Percentiles rank a stretch among this genome's conserved stretches.
Conservation (phyloP, 2,329 filamentous ascomycete genomes). For the Penicillium sp. region DNA sequence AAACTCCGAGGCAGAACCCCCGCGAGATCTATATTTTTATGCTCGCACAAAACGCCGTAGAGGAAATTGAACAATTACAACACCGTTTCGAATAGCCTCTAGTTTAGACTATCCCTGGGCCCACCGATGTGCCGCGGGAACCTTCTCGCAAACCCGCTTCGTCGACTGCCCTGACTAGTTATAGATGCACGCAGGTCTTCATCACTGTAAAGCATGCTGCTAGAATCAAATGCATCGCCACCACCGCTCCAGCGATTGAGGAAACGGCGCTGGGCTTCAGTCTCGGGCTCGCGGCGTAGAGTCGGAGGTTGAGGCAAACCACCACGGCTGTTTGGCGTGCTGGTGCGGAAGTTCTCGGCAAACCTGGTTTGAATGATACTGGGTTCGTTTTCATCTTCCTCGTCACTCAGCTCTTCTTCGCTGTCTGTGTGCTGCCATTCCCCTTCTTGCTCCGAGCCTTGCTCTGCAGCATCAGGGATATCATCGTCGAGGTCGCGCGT, state of each 20-base stretch:
- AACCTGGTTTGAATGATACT: slow-evolving; percentile 29
- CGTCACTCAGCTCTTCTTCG: slow-evolving; percentile 59
- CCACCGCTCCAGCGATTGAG: slow-evolving; percentile 41
- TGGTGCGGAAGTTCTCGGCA: slow-evolving; percentile 33
- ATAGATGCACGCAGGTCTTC: slow-evolving; percentile 35
- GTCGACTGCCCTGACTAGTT: slow-evolving; percentile 32
- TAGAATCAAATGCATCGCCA: slow-evolving; percentile 35
- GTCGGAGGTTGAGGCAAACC: slow-evolving; percentile 34
- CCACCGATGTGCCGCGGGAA: slow-evolving; percentile 42
- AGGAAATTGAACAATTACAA: neutral
- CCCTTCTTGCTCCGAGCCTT: slow-evolving; percentile 48
- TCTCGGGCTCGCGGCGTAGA: slow-evolving; percentile 31
- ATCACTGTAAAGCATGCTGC: slow-evolving; percentile 34
- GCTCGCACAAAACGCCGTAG: neutral
- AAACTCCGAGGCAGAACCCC: neutral
- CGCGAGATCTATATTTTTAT: neutral
- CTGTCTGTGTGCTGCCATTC: slow-evolving; percentile 78
- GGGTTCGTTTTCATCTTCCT: slow-evolving; percentile 39
- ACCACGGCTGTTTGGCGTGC: slow-evolving; percentile 34
- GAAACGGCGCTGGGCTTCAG: slow-evolving; percentile 42
- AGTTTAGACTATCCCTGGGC: slow-evolving; percentile 55
- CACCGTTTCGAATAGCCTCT: neutral
- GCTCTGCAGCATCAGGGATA: slow-evolving; percentile 60
- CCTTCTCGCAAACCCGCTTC: slow-evolving; percentile 36
- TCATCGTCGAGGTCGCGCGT: slow-evolving; percentile 70